These are phyloP conservation scores for Skeletonema tropicum DNA, from an alignment of 108 stramenopile genomes.

Conservation along the genomic window DNA sequence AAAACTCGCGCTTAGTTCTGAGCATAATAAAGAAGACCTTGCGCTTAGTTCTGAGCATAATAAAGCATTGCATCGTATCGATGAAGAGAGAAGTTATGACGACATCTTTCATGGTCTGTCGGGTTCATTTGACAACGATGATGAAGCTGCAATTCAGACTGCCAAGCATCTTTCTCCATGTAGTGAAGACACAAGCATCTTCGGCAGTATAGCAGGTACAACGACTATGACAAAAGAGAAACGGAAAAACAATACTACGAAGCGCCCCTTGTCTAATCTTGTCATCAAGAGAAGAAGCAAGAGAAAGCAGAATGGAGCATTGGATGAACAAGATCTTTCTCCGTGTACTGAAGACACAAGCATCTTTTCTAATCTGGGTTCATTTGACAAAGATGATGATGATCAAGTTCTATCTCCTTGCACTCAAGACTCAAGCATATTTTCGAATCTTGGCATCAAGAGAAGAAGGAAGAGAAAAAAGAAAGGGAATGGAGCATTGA, in stretches of 20 bases:
- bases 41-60: not conserved
- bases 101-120: not conserved
- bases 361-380: not conserved
- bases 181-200: not conserved
- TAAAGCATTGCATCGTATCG: not conserved
- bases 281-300: not conserved
- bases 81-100: not conserved
- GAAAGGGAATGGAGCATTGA: conserved; percentile 1
- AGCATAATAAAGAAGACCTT: too few relatives aligned
- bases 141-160: not conserved
- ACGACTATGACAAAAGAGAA: not conserved
- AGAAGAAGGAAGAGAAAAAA: not conserved
- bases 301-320: not conserved
- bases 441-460: not conserved
- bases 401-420: too few relatives aligned
- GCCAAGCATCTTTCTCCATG: too few relatives aligned
- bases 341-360: not conserved
- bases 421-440: too few relatives aligned
- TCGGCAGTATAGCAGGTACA: not conserved
- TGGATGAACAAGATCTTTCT: not conserved
- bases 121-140: not conserved
- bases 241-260: not conserved
- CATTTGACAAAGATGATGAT: too few relatives aligned
- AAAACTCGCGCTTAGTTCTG: too few relatives aligned
- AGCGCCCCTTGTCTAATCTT: not conserved